These are phyloP conservation scores for Phialemoniopsis sp. DNA, from an alignment of 2,329 filamentous ascomycete genomes.

Conservation along the genomic window DNA sequence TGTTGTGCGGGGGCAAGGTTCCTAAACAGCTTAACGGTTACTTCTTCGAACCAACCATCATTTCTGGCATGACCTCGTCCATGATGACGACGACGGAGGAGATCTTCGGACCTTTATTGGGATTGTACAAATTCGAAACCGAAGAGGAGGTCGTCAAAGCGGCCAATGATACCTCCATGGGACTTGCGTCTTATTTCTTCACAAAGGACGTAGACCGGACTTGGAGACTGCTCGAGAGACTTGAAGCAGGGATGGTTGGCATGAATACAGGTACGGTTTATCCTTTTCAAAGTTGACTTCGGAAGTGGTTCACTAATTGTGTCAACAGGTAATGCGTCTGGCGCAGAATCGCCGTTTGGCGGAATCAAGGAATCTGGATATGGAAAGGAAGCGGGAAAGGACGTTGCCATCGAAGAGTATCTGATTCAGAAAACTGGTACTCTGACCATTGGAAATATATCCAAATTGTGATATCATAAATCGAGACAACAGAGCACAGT, in stretches of 20 bases:
- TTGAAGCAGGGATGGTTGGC: constrained; percentile 65
- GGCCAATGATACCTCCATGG: constrained; percentile 28
- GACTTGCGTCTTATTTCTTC: constrained; percentile 22
- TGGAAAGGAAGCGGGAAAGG: constrained; percentile 27
- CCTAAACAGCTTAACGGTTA: constrained; percentile 45
- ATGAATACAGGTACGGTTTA: constrained; percentile 44
- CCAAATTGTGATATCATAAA: too few relatives aligned
- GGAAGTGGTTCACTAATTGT: not conserved
- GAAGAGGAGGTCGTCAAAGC: constrained; percentile 25
- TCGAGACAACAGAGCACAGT: too few relatives aligned
- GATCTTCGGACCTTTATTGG: constrained; percentile 86
- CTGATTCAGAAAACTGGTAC: constrained; percentile 41
- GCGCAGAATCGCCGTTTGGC: constrained; percentile 26
- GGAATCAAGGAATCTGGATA: constrained; percentile 29
- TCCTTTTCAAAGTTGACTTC: not conserved
- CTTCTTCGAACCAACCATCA: constrained; percentile 91
- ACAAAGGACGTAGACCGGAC: constrained; percentile 19
- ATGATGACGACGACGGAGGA: constrained; percentile 94
- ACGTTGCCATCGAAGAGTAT: constrained; percentile 41
- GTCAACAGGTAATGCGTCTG: constrained; percentile 35
- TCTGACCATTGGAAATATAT: constrained; percentile 28
- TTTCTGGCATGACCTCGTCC: constrained; percentile 72
- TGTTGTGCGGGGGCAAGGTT: constrained; percentile 42
- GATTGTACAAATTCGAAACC: constrained; percentile 76
- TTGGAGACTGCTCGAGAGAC: constrained; percentile 34